phyloP scores from a whole-genome alignment of 2,329 filamentous ascomycete genomes.

The Lasiodiplodia theobromae region DNA sequence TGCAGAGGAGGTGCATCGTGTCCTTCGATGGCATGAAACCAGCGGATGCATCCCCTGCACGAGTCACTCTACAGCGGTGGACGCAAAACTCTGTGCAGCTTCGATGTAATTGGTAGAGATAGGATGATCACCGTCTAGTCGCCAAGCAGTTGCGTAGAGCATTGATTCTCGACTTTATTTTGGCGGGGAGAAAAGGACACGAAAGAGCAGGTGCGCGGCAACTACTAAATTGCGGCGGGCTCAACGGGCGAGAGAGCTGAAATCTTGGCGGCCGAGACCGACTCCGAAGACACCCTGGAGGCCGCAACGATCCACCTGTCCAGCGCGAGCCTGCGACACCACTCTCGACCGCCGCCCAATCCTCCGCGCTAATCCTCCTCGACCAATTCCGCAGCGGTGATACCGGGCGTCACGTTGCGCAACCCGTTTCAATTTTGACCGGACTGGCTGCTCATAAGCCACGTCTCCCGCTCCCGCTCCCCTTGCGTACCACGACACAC shows the following conservation, averaged over 20 bases:
- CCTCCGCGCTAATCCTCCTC: conserved; percentile 1
- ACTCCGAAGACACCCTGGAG: conserved; percentile 25
- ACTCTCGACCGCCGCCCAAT: conserved; percentile 8
- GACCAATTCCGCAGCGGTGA: conserved; percentile 12
- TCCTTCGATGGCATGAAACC: too few species aligned
- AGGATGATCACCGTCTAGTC: neutral
- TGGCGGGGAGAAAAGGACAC: conserved; percentile 12
- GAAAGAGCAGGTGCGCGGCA: neutral
- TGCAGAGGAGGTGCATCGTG: neutral
- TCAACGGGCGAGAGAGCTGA: conserved; percentile 2
- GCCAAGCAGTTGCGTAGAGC: neutral
- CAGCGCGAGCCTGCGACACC: conserved; percentile 20
- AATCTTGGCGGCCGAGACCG: conserved; percentile 25
- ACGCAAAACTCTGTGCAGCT: neutral
- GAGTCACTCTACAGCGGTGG: neutral
- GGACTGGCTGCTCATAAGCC: conserved; percentile 49
- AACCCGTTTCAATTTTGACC: conserved; percentile 35
- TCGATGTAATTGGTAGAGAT: neutral
- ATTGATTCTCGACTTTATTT: neutral
- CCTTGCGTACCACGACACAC: conserved; percentile 37
- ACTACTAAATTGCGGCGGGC: neutral
- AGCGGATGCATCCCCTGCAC: neutral
- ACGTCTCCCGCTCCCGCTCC: conserved; percentile 47
- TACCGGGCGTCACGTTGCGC: conserved; percentile 20
- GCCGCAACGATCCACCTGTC: conserved; percentile 24